Evolutionary conservation across 176 grass and related monocot species (phyloP).

Genomic region (Hordeum vulgare): DNA sequence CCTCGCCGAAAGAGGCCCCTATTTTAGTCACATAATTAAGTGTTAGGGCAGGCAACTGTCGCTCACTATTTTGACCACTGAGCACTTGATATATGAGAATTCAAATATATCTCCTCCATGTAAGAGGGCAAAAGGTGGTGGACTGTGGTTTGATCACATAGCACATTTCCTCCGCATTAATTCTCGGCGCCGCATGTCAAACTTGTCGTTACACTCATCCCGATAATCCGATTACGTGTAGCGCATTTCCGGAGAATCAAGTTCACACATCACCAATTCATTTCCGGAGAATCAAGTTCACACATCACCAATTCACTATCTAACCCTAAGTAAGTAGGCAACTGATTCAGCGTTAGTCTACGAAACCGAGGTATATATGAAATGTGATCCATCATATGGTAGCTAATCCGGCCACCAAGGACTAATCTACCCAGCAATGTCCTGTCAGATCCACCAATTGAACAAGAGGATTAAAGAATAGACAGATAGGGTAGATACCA

Average conservation of each 20-base stretch:
- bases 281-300: neutral
- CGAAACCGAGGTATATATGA: neutral
- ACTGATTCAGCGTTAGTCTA: neutral
- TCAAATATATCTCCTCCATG: slow-evolving; percentile 2
- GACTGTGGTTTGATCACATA: slow-evolving; percentile 2
- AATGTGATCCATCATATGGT: slow-evolving; percentile 17
- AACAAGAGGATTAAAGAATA: slow-evolving; percentile 14
- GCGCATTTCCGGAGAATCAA: neutral
- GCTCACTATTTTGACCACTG: slow-evolving; percentile 2
- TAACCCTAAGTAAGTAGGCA: neutral
- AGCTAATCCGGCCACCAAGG: slow-evolving; percentile 4
- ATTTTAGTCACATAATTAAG: slow-evolving; percentile 24
- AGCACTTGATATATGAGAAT: slow-evolving; percentile 8
- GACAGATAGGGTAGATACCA: slow-evolving; percentile 18
- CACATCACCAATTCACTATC: neutral
- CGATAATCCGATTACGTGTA: neutral
- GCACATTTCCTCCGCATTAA: slow-evolving; percentile 9
- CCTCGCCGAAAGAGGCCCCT: slow-evolving; percentile 20
- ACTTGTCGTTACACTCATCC: slow-evolving; percentile 2
- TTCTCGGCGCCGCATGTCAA: slow-evolving; percentile 35
- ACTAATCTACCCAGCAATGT: neutral
- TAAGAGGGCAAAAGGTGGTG: neutral
- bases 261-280: neutral
- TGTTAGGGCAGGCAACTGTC: slow-evolving; percentile 8
- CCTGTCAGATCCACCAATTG: slow-evolving; percentile 12